Percentiles rank a stretch among this genome's conserved stretches.
Evolutionary conservation across 1,284 basidiomycete genomes (phyloP).

Genomic region (Cryptococcus jaspeensis): DNA sequence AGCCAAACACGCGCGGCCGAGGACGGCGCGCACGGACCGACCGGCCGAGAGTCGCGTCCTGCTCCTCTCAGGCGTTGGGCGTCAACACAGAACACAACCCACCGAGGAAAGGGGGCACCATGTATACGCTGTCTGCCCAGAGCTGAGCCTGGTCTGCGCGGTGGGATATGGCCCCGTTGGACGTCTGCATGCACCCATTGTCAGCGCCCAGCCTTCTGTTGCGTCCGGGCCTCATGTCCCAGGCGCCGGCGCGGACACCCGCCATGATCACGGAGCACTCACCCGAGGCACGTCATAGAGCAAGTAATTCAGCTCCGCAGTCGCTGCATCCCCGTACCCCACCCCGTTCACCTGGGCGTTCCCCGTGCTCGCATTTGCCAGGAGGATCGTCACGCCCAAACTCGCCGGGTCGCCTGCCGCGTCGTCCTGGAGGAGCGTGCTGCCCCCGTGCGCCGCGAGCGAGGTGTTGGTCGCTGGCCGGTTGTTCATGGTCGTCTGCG

Average conservation of each 20-base stretch:
- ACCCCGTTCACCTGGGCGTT: slow-evolving; percentile 46
- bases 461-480: slow-evolving; percentile 47
- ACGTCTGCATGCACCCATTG: slow-evolving; percentile 50
- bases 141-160: slow-evolving; percentile 45
- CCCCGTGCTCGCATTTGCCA: slow-evolving; percentile 56
- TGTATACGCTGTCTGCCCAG: slow-evolving; percentile 64
- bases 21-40: no score
- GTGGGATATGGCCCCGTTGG: slow-evolving; percentile 79
- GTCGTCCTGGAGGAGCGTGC: slow-evolving; percentile 54
- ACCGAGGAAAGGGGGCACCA: slow-evolving; percentile 83
- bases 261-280: slow-evolving; percentile 13
- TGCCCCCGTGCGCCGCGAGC: slow-evolving; percentile 59
- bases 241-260: neutral
- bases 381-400: slow-evolving; percentile 72
- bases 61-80: neutral
- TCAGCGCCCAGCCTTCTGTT: neutral
- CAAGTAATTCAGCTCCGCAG: slow-evolving; percentile 69
- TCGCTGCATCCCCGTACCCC: slow-evolving; percentile 67
- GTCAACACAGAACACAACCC: neutral
- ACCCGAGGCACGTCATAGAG: slow-evolving; percentile 62
- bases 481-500: slow-evolving; percentile 49
- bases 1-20: neutral
- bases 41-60: no score
- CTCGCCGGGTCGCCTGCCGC: slow-evolving; percentile 79
- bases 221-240: neutral